Percentiles rank a stretch among this genome's conserved stretches.
Conservation (phyloP, 768 basidiomycete genomes). For the Pleurotus salmoneostramineus region DNA sequence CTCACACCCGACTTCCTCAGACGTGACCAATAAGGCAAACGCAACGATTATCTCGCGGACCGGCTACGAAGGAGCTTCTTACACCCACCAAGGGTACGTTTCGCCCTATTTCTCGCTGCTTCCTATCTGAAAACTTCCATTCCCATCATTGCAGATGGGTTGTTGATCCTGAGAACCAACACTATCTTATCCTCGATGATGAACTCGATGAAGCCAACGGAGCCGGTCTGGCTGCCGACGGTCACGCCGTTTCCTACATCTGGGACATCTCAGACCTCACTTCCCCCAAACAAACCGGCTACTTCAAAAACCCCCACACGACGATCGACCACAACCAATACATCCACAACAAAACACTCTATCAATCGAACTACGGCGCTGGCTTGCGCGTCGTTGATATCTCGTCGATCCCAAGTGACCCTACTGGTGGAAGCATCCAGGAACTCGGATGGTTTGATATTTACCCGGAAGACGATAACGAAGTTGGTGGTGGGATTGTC, state of each 20-base stretch:
- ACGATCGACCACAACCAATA: conserved; percentile 26
- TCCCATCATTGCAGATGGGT: conserved; percentile 11
- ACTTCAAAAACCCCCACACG: conserved; percentile 20
- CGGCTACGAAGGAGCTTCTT: conserved; percentile 24
- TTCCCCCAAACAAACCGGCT: conserved; percentile 21
- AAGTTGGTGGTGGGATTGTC: conserved; percentile 2
- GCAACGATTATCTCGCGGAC: conserved; percentile 22
- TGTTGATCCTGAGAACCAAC: conserved; percentile 21
- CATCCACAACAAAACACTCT: conserved; percentile 19
- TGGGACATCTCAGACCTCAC: conserved; percentile 24
- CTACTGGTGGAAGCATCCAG: conserved; percentile 18
- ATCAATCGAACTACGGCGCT: conserved; percentile 25
- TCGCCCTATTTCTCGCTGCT: background rate
- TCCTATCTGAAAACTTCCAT: background rate
- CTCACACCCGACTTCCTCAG: background rate
- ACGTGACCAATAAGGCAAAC: conserved; percentile 17
- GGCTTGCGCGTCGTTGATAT: conserved; percentile 24
- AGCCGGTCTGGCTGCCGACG: conserved; percentile 17
- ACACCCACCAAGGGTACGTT: conserved; percentile 25
- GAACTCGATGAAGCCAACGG: conserved; percentile 20
- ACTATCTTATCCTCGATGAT: conserved; percentile 24
- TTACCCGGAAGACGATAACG: conserved; percentile 2
- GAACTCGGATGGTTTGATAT: background rate
- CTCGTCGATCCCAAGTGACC: conserved; percentile 21
- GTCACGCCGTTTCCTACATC: conserved; percentile 22